Percentiles rank a stretch among this genome's conserved stretches.
phyloP scores from a whole-genome alignment of 495 filamentous ascomycete genomes.

The Xylaria flabelliformis region DNA sequence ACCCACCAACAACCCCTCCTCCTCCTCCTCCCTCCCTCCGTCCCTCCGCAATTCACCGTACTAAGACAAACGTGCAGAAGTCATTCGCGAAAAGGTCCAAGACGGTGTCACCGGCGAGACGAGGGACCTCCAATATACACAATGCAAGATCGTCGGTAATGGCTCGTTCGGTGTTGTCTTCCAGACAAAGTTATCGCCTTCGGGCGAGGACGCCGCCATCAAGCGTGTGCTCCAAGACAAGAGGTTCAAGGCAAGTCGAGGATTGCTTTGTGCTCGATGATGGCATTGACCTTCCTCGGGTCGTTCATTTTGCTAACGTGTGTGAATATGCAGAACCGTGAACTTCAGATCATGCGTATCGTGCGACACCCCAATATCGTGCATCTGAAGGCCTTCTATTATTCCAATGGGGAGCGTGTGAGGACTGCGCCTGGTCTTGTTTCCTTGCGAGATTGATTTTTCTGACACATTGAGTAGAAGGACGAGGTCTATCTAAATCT shows the following conservation, averaged over 20 bases:
- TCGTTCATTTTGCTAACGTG: slow-evolving; percentile 41
- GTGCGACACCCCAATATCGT: slow-evolving; percentile 99
- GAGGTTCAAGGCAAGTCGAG: slow-evolving; percentile 84
- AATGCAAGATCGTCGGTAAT: slow-evolving; percentile 99
- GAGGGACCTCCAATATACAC: slow-evolving; percentile 95
- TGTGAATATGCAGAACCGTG: slow-evolving; percentile 75
- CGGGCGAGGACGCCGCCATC: slow-evolving; percentile 97
- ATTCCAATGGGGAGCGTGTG: slow-evolving; percentile 98
- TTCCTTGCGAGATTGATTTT: slow-evolving; percentile 19
- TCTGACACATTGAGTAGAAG: slow-evolving; percentile 66
- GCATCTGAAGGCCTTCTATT: slow-evolving; percentile 98
- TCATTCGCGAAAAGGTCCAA: slow-evolving; percentile 98
- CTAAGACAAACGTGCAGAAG: slow-evolving; percentile 65
- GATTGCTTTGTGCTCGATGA: background rate
- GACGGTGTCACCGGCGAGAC: slow-evolving; percentile 96
- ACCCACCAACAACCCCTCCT: slow-evolving; percentile 21
- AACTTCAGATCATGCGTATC: slow-evolving; percentile 99
- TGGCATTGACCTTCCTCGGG: background rate
- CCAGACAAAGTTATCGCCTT: slow-evolving; percentile 96
- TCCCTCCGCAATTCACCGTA: slow-evolving; percentile 4
- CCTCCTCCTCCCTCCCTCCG: no score
- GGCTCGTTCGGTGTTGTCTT: slow-evolving; percentile 99
- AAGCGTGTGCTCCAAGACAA: slow-evolving; percentile 99
- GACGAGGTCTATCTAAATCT: slow-evolving; percentile 99
- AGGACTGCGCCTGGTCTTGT: slow-evolving; percentile 41